Evolutionary conservation across 805 yeast genomes (phyloP).

Genomic region (Starmerella vitae): DNA sequence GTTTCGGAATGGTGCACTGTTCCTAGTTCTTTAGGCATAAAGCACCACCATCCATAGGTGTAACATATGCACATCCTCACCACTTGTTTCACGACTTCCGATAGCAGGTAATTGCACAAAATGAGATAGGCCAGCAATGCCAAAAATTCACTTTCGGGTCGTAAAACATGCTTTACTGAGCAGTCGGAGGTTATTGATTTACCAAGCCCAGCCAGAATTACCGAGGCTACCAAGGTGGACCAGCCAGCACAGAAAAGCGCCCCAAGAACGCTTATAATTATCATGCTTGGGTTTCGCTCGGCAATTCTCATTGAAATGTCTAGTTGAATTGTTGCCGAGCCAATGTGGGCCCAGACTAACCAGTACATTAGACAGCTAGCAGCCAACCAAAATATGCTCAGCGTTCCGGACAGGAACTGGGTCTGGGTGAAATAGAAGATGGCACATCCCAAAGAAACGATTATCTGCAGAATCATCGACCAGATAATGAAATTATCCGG

Average conservation of each 20-base stretch:
- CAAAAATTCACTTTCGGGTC: constrained; percentile 36
- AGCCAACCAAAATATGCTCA: constrained; percentile 50
- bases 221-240: constrained; percentile 49
- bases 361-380: constrained; percentile 60
- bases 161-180: constrained; percentile 29
- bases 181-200: constrained; percentile 44
- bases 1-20: constrained; percentile 35
- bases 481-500: constrained; percentile 56
- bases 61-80: constrained; percentile 75
- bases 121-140: constrained; percentile 61
- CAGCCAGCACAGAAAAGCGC: constrained; percentile 47
- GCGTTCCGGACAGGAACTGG: constrained; percentile 72
- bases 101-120: constrained; percentile 69
- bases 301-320: constrained; percentile 66
- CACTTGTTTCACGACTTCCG: constrained; percentile 69
- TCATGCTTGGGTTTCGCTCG: constrained; percentile 55
- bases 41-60: constrained; percentile 85
- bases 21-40: constrained; percentile 39
- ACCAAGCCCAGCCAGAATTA: constrained; percentile 62
- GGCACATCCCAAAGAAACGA: constrained; percentile 61
- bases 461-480: constrained; percentile 53
- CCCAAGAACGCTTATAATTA: constrained; percentile 49
- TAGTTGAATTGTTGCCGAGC: constrained; percentile 57
- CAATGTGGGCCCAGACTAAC: constrained; percentile 56
- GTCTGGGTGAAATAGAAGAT: constrained; percentile 54